Evolutionary conservation across 768 basidiomycete species (phyloP).

Genomic region (Suillus plorans): DNA sequence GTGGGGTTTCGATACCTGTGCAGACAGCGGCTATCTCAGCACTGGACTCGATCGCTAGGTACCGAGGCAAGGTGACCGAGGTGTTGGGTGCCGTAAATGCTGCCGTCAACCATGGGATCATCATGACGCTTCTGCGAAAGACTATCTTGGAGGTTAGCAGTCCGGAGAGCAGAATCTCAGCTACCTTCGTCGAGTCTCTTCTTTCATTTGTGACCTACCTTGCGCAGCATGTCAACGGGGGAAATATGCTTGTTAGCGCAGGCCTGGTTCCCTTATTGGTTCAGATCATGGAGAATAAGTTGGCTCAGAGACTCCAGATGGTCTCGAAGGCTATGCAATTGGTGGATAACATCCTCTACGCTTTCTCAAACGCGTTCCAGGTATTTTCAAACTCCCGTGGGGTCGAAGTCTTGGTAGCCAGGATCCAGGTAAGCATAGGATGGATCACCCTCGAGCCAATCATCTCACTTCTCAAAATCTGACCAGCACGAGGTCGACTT

Average conservation of each 20-base stretch:
- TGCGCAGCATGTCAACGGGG: constrained; percentile 80
- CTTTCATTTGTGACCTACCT: constrained; percentile 86
- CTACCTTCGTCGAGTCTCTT: constrained; percentile 80
- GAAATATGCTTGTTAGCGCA: constrained; percentile 93
- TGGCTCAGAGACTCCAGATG: constrained; percentile 65
- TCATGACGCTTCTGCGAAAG: constrained; percentile 86
- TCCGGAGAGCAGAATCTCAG: constrained; percentile 63
- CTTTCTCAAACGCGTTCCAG: constrained; percentile 83
- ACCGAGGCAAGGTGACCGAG: constrained; percentile 80
- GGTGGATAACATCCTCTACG: constrained; percentile 89
- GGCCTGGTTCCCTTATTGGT: constrained; percentile 88
- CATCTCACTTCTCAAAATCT: constrained; percentile 13
- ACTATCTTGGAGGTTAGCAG: constrained; percentile 73
- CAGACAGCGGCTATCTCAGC: constrained; percentile 85
- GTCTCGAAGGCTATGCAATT: constrained; percentile 91
- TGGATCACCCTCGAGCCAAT: background rate
- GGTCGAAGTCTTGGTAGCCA: constrained; percentile 78
- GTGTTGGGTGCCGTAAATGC: constrained; percentile 90
- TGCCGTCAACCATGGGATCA: constrained; percentile 91
- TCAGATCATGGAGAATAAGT: constrained; percentile 81
- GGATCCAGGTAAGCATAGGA: constrained; percentile 70
- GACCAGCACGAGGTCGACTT: constrained; percentile 65
- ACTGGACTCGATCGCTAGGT: constrained; percentile 88
- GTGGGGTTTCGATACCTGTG: constrained; percentile 64
- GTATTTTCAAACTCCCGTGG: constrained; percentile 84